Evolutionary conservation across 768 basidiomycete species (phyloP).

Genomic region (Tricholoma flavovirens): DNA sequence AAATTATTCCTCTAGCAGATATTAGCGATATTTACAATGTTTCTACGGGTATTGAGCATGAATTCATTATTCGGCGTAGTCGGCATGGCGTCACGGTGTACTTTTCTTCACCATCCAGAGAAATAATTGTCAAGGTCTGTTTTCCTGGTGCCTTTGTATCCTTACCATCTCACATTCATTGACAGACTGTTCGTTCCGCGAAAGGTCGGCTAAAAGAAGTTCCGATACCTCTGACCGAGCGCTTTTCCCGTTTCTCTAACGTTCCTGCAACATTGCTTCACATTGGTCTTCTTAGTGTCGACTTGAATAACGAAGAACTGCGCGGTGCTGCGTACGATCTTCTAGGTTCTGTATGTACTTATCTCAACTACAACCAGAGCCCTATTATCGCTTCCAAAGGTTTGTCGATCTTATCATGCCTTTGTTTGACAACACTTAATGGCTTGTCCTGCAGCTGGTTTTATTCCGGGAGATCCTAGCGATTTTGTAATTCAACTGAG

Average conservation of each 20-base stretch:
- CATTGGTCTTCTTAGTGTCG: constrained; percentile 75
- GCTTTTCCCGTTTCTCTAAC: constrained; percentile 75
- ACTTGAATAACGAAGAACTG: constrained; percentile 69
- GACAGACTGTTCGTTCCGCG: constrained; percentile 66
- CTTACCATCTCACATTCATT: constrained; percentile 1
- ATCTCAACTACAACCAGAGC: constrained; percentile 71
- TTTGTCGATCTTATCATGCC: constrained; percentile 20
- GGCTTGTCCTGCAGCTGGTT: constrained; percentile 44
- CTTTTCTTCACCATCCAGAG: constrained; percentile 66
- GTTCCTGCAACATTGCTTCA: constrained; percentile 85
- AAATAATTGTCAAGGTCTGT: constrained; percentile 67
- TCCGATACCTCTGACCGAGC: constrained; percentile 47
- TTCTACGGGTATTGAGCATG: constrained; percentile 69
- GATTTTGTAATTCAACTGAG: constrained; percentile 63
- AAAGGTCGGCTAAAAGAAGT: constrained; percentile 63
- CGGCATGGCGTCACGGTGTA: constrained; percentile 68
- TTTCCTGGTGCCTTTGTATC: neutral
- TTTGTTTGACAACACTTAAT: neutral
- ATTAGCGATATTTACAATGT: constrained; percentile 86
- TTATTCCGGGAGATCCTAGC: constrained; percentile 60
- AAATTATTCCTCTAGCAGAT: constrained; percentile 74
- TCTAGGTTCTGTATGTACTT: constrained; percentile 67
- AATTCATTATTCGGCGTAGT: constrained; percentile 76
- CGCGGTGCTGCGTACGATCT: constrained; percentile 76
- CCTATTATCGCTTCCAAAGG: constrained; percentile 69